phyloP scores from a whole-genome alignment of 2,329 filamentous ascomycete genomes.

The Byssochlamys sp. region DNA sequence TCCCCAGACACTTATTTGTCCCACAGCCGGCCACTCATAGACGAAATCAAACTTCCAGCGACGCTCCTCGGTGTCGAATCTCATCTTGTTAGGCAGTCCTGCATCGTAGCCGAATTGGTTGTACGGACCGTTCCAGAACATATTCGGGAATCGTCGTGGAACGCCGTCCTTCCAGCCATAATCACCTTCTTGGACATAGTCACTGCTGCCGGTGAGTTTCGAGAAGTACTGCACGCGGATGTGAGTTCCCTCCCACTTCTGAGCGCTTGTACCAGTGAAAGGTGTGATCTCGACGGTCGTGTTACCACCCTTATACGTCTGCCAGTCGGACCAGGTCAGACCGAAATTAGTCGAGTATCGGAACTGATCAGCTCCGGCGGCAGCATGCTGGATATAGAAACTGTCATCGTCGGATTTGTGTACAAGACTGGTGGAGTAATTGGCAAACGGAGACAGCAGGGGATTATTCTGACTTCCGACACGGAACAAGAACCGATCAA shows the following conservation, averaged over 20 bases:
- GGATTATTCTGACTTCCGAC: neutral
- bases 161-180: constrained; percentile 26
- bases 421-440: neutral
- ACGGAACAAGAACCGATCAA: neutral
- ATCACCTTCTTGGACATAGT: constrained; percentile 47
- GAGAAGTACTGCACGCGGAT: constrained; percentile 51
- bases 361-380: neutral
- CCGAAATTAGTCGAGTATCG: neutral
- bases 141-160: neutral
- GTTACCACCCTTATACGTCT: neutral
- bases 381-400: neutral
- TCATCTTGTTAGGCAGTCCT: constrained; percentile 42
- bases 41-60: constrained; percentile 48
- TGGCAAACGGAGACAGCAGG: neutral
- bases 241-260: constrained; percentile 49
- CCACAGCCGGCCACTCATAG: constrained; percentile 48
- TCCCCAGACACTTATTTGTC: constrained; percentile 53
- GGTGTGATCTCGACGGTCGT: neutral
- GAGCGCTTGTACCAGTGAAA: constrained; percentile 44
- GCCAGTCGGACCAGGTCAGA: neutral
- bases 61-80: constrained; percentile 32
- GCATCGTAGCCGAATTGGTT: constrained; percentile 51
- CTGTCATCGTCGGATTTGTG: neutral
- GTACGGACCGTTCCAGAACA: constrained; percentile 43
- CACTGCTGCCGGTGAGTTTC: constrained; percentile 42